Percentiles rank a stretch among this genome's conserved stretches.
Conservation (phyloP, 2,329 filamentous ascomycete genomes). For the Aspergillus pseudoglaucus region DNA sequence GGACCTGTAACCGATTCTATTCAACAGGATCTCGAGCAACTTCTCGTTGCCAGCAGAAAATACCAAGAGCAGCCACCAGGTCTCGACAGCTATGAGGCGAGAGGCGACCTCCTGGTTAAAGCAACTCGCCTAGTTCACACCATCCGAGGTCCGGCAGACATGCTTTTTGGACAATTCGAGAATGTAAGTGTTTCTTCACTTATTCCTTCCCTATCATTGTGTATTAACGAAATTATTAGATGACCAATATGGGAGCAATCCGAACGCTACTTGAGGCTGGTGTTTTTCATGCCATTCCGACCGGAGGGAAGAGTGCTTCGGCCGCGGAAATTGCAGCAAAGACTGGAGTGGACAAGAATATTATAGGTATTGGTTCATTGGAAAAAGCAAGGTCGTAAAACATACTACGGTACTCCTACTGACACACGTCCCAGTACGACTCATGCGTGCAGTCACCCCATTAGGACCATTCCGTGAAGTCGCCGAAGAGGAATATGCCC, state of each 20-base stretch:
- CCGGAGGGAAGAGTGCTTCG: conserved; percentile 9
- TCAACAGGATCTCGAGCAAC: conserved; percentile 4
- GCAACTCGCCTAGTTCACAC: conserved; percentile 9
- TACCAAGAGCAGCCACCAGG: neutral
- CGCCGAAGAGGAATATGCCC: conserved; percentile 13
- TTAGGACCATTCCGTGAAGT: conserved; percentile 13
- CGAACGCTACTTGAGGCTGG: conserved; percentile 14
- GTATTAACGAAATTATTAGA: conserved; percentile 5
- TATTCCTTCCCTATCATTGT: neutral
- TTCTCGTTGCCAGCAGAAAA: conserved; percentile 1
- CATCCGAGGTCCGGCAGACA: conserved; percentile 15
- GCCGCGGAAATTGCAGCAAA: conserved; percentile 6
- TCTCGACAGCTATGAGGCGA: neutral
- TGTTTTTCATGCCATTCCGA: conserved; percentile 16
- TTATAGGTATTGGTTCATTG: conserved; percentile 2
- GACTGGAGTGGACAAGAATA: conserved; percentile 7
- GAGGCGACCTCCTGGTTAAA: conserved; percentile 3
- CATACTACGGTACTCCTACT: too few relatives aligned
- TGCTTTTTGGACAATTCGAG: conserved; percentile 15
- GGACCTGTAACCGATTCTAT: conserved; percentile 1
- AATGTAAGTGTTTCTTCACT: conserved; percentile 3
- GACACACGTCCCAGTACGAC: conserved; percentile 8
- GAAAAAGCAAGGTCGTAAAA: neutral
- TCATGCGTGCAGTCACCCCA: conserved; percentile 14
- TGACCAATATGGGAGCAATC: conserved; percentile 12